Conservation (phyloP, 1,284 basidiomycete genomes). For the Austroboletus niveus region DNA sequence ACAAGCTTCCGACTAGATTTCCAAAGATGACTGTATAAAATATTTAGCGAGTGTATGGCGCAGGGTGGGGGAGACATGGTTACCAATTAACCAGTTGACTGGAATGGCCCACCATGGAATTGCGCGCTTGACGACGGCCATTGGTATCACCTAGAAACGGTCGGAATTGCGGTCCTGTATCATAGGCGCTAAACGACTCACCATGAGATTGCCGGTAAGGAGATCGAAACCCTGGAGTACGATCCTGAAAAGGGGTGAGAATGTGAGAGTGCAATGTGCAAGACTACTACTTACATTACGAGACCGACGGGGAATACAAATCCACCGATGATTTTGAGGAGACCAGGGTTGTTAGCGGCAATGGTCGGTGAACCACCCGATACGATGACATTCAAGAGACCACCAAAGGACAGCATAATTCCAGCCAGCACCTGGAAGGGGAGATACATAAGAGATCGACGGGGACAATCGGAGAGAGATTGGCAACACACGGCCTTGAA, state of each 20-base stretch:
- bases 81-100: constrained; percentile 68
- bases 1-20: constrained; percentile 68
- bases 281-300: constrained; percentile 50
- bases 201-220: constrained; percentile 76
- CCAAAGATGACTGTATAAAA: constrained; percentile 58
- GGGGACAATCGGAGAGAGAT: background rate
- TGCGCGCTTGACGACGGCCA: constrained; percentile 58
- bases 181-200: constrained; percentile 25
- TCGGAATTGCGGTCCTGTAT: background rate
- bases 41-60: background rate
- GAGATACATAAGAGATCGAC: background rate
- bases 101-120: constrained; percentile 69
- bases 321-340: constrained; percentile 63
- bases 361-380: constrained; percentile 57
- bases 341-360: constrained; percentile 54
- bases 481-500: constrained; percentile 57
- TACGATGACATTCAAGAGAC: constrained; percentile 60
- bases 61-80: background rate
- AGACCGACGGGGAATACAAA: constrained; percentile 74
- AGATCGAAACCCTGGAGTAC: constrained; percentile 68
- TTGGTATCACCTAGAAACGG: constrained; percentile 55
- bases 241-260: constrained; percentile 47
- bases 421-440: constrained; percentile 57
- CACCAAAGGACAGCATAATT: constrained; percentile 70
- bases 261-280: background rate